Conservation (phyloP, 805 yeast genomes). For the Teunomyces atbi region DNA sequence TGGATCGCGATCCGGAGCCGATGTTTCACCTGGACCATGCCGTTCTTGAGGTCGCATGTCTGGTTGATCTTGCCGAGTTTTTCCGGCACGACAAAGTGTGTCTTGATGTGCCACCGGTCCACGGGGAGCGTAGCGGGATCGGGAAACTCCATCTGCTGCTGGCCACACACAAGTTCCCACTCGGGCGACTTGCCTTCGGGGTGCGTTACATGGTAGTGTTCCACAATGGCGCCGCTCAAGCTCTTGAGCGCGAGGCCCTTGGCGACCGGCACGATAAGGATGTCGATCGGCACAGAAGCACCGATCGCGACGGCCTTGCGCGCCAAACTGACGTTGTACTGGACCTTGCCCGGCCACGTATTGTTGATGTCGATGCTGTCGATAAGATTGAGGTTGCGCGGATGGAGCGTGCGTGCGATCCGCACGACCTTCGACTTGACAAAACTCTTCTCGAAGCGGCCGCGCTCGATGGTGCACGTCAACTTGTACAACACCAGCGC, state of each 20-base stretch:
- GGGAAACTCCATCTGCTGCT: slow-evolving; percentile 20
- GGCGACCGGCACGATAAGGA: slow-evolving; percentile 45
- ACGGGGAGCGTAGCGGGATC: slow-evolving; percentile 16
- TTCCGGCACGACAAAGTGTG: slow-evolving; percentile 40
- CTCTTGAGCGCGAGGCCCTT: slow-evolving; percentile 44
- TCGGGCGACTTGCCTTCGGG: slow-evolving; percentile 42
- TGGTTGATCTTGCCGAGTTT: slow-evolving; percentile 42
- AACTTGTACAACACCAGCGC: slow-evolving; percentile 45
- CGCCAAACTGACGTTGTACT: slow-evolving; percentile 45
- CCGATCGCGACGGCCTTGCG: slow-evolving; percentile 49
- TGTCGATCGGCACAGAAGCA: slow-evolving; percentile 38
- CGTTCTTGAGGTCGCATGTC: slow-evolving; percentile 39
- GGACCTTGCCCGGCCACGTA: slow-evolving; percentile 53
- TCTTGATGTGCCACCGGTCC: slow-evolving; percentile 49
- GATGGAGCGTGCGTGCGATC: slow-evolving; percentile 43
- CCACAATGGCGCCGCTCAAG: slow-evolving; percentile 32
- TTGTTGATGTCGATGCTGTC: slow-evolving; percentile 48
- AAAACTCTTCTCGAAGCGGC: slow-evolving; percentile 40
- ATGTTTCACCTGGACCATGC: slow-evolving; percentile 46
- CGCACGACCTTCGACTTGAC: slow-evolving; percentile 39
- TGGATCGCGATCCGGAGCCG: slow-evolving; percentile 44
- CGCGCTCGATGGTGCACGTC: slow-evolving; percentile 41
- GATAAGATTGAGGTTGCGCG: slow-evolving; percentile 34
- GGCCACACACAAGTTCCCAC: slow-evolving; percentile 31
- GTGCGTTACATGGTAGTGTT: slow-evolving; percentile 35